Conservation (phyloP, 805 yeast species). For the Metschnikowia vanudenii region DNA sequence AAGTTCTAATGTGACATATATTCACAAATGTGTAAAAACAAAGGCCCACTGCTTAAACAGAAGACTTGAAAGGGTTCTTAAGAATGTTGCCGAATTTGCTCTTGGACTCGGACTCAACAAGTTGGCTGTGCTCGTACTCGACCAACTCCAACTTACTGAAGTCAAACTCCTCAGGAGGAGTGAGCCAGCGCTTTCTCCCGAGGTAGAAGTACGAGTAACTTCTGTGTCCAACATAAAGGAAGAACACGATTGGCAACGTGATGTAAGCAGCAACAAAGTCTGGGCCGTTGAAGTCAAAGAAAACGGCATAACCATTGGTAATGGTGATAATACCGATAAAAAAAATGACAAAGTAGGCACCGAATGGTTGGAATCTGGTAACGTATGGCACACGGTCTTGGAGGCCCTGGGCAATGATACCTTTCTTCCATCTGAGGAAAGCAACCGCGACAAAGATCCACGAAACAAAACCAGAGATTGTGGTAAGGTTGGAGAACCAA, state of each 20-base stretch:
- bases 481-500: conserved; percentile 65
- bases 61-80: conserved; percentile 3
- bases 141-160: conserved; percentile 57
- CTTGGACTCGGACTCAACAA: conserved; percentile 23
- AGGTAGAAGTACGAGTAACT: conserved; percentile 34
- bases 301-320: conserved; percentile 73
- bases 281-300: conserved; percentile 53
- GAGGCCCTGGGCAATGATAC: conserved; percentile 51
- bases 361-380: conserved; percentile 55
- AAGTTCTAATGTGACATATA: neutral
- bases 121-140: conserved; percentile 49
- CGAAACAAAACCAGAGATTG: conserved; percentile 64
- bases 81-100: neutral
- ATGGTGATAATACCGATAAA: conserved; percentile 53
- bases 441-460: conserved; percentile 57
- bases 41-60: neutral
- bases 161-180: conserved; percentile 58
- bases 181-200: conserved; percentile 37
- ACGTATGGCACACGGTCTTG: conserved; percentile 57
- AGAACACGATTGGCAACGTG: conserved; percentile 56
- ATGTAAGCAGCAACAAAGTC: conserved; percentile 74
- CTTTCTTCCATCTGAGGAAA: conserved; percentile 63
- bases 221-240: conserved; percentile 59
- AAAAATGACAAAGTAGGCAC: conserved; percentile 53
- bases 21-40: neutral